These are phyloP conservation scores for Hypsizygus marmoreus DNA, from an alignment of 768 basidiomycete species.

Conservation along the genomic window DNA sequence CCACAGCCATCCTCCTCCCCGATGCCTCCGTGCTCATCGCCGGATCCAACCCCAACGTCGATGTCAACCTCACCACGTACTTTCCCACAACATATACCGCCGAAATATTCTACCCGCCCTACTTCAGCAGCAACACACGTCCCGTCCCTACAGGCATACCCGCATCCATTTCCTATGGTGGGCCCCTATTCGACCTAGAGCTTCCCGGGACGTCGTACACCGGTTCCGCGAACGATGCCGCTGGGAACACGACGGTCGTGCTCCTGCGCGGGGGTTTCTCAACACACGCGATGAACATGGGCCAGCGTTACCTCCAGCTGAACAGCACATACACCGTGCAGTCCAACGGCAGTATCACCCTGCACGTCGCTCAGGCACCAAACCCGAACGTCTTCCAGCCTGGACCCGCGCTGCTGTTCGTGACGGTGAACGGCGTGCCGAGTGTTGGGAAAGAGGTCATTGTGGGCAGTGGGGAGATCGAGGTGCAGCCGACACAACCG, in stretches of 20 bases:
- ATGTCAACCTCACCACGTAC: constrained; percentile 61
- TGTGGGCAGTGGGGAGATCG: constrained; percentile 80
- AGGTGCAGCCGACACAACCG: constrained; percentile 56
- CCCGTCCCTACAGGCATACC: constrained; percentile 76
- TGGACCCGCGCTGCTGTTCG: constrained; percentile 83
- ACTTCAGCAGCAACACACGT: constrained; percentile 70
- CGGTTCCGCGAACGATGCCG: constrained; percentile 67
- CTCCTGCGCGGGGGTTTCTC: constrained; percentile 85
- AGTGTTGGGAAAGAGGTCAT: constrained; percentile 76
- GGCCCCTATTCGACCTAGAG: constrained; percentile 73
- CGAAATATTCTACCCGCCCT: constrained; percentile 93
- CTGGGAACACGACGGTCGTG: constrained; percentile 73
- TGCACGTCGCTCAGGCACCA: constrained; percentile 82
- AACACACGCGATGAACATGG: constrained; percentile 88
- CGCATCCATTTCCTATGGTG: constrained; percentile 78
- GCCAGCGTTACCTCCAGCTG: constrained; percentile 78
- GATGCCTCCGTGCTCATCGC: constrained; percentile 86
- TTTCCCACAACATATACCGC: constrained; percentile 82
- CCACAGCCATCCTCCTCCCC: constrained; percentile 72
- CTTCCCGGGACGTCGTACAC: constrained; percentile 68
- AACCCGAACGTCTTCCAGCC: constrained; percentile 88
- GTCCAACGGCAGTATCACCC: constrained; percentile 69
- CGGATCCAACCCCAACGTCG: constrained; percentile 92
- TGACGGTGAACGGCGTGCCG: constrained; percentile 84
- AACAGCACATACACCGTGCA: constrained; percentile 86